Percentiles rank a stretch among this genome's conserved stretches.
These are phyloP conservation scores for Schizophyllum amplum DNA, from an alignment of 1,284 basidiomycete species.

Conservation along the genomic window DNA sequence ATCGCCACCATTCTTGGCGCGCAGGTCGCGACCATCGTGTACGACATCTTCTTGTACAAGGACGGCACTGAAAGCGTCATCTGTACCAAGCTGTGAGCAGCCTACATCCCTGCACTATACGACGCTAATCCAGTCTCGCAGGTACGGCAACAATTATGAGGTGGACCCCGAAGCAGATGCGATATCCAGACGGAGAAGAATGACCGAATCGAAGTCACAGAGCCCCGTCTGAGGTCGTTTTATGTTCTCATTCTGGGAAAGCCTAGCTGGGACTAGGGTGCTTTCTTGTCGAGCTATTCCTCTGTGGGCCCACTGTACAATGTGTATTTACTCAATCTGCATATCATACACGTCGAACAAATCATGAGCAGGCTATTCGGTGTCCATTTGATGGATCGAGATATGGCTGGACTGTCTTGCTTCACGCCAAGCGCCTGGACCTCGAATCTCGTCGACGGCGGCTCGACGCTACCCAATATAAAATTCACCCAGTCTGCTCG, in stretches of 20 bases:
- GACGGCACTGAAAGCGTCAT: constrained; percentile 19
- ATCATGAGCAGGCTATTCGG: background rate
- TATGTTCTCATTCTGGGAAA: background rate
- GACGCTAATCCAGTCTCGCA: background rate
- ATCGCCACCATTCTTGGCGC: constrained; percentile 28
- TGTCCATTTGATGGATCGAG: background rate
- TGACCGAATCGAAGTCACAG: background rate
- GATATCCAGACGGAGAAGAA: background rate
- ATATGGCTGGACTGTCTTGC: background rate
- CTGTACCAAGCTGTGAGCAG: background rate
- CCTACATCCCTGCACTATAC: background rate
- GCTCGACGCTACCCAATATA: background rate
- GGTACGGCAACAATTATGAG: background rate
- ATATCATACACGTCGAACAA: background rate
- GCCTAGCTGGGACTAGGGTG: background rate
- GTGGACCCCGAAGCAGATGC: background rate
- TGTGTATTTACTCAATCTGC: background rate
- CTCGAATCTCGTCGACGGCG: background rate
- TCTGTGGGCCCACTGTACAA: background rate
- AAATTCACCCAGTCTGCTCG: background rate
- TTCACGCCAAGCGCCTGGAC: background rate
- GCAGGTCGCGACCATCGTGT: constrained; percentile 25
- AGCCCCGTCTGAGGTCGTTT: background rate
- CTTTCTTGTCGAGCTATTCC: background rate
- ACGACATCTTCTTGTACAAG: constrained; percentile 28